Evolutionary conservation across 2,329 filamentous ascomycete species (phyloP).

Genomic region (Teratosphaeria pseudoeucalypti): DNA sequence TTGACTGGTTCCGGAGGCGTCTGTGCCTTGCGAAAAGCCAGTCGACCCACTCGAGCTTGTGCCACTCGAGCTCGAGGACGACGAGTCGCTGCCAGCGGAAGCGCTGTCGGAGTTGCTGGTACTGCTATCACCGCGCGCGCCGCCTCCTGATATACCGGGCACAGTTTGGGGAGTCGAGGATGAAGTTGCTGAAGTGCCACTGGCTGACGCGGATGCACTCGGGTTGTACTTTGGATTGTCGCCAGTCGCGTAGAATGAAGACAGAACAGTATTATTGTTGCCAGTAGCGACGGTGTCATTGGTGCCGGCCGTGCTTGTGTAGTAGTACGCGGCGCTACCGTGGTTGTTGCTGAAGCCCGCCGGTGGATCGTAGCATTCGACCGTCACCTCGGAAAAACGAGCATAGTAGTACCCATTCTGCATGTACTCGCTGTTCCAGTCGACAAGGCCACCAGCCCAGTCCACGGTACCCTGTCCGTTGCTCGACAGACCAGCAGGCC

Average conservation of each 20-base stretch:
- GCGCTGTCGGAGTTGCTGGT: slow-evolving; percentile 14
- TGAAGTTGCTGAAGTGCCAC: slow-evolving; percentile 17
- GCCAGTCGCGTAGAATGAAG: slow-evolving; percentile 72
- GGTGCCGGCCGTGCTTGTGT: slow-evolving; percentile 52
- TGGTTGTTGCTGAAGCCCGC: slow-evolving; percentile 48
- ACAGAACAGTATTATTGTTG: slow-evolving; percentile 63
- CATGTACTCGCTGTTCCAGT: slow-evolving; percentile 79
- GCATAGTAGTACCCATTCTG: slow-evolving; percentile 85
- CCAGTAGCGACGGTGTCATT: slow-evolving; percentile 71
- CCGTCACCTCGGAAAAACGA: slow-evolving; percentile 62
- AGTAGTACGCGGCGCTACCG: slow-evolving; percentile 62
- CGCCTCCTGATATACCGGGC: slow-evolving; percentile 44
- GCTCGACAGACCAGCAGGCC: slow-evolving; percentile 73
- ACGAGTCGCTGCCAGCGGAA: slow-evolving; percentile 5
- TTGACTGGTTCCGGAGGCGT: slow-evolving; percentile 13
- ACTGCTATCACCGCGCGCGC: slow-evolving; percentile 32
- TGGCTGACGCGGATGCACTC: slow-evolving; percentile 17
- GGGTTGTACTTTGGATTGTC: slow-evolving; percentile 47
- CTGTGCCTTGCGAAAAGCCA: slow-evolving; percentile 18
- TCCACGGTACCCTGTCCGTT: slow-evolving; percentile 77
- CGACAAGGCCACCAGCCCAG: slow-evolving; percentile 84
- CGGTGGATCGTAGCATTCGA: slow-evolving; percentile 81
- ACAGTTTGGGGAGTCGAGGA: slow-evolving; percentile 36
- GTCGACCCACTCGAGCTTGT: slow-evolving; percentile 10
- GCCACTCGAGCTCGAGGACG: slow-evolving; percentile 13